Evolutionary conservation across 164 flowering plant genomes (phyloP).

Genomic region (Stephania japonica): DNA sequence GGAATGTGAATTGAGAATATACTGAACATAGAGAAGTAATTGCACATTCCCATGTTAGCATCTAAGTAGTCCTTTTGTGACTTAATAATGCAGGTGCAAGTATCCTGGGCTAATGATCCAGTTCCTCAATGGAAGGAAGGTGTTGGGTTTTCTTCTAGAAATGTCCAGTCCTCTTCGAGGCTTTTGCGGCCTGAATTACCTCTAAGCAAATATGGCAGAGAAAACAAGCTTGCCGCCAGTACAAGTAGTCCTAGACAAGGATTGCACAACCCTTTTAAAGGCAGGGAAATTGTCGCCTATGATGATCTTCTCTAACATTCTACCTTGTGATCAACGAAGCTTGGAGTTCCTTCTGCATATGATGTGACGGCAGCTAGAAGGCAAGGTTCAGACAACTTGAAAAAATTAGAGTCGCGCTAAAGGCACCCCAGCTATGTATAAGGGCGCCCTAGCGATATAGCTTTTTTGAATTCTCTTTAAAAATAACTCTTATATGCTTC

Average conservation of each 20-base stretch:
- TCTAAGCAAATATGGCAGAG: slow-evolving; percentile 64
- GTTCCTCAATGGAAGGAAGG: slow-evolving; percentile 50
- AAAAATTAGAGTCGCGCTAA: too few species aligned
- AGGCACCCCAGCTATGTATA: too few species aligned
- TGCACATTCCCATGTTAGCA: background rate
- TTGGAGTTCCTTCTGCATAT: background rate
- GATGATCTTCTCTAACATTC: slow-evolving; percentile 62
- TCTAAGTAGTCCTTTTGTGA: background rate
- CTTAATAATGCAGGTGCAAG: slow-evolving; percentile 46
- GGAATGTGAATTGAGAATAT: background rate
- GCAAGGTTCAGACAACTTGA: background rate
- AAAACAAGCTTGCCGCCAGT: slow-evolving; percentile 40
- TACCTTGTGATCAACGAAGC: background rate
- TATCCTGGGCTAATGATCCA: slow-evolving; percentile 62
- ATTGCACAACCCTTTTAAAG: slow-evolving; percentile 41
- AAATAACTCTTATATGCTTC: too few species aligned
- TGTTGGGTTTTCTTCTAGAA: slow-evolving; percentile 22
- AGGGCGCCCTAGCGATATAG: too few species aligned
- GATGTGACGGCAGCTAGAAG: too few species aligned
- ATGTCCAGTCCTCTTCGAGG: slow-evolving; percentile 40
- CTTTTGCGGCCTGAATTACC: slow-evolving; percentile 63
- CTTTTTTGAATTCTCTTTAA: too few species aligned
- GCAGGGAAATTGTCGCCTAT: slow-evolving; percentile 70
- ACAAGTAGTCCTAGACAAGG: slow-evolving; percentile 29
- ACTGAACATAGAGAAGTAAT: background rate